Evolutionary conservation across 805 yeast genomes (phyloP).

Genomic region (Myxozyma kluyveri): DNA sequence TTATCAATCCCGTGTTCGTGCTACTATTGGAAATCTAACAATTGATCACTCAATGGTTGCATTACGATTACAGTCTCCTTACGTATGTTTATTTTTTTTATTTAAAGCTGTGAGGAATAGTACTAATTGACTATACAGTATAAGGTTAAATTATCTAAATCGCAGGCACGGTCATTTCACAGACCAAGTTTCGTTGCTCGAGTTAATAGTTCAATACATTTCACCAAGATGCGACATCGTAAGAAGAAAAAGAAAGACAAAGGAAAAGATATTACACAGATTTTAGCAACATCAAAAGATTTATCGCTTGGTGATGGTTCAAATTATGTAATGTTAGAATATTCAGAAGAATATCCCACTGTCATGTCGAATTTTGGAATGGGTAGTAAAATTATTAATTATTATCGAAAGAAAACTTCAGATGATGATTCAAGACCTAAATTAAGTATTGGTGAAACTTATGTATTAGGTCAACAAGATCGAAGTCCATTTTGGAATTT

Average conservation of each 20-base stretch:
- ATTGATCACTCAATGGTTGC: conserved; percentile 95
- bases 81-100: conserved; percentile 32
- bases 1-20: conserved; percentile 86
- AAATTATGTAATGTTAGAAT: conserved; percentile 74
- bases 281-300: conserved; percentile 69
- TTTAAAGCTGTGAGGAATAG: not conserved
- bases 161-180: conserved; percentile 74
- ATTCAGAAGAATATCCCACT: conserved; percentile 83
- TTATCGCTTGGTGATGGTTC: conserved; percentile 82
- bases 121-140: conserved; percentile 40
- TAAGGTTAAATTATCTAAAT: conserved; percentile 67
- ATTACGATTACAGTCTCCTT: conserved; percentile 79
- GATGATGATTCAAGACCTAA: conserved; percentile 87
- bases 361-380: conserved; percentile 87
- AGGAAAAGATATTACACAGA: conserved; percentile 74
- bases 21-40: conserved; percentile 84
- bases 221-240: conserved; percentile 69
- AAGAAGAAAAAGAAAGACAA: conserved; percentile 89
- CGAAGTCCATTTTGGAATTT: conserved; percentile 98
- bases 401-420: conserved; percentile 77
- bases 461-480: conserved; percentile 93
- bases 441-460: conserved; percentile 87
- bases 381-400: conserved; percentile 91
- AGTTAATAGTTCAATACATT: conserved; percentile 73
- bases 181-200: conserved; percentile 71